phyloP scores from a whole-genome alignment of 805 yeast species.

The Clavispora phyllophila region DNA sequence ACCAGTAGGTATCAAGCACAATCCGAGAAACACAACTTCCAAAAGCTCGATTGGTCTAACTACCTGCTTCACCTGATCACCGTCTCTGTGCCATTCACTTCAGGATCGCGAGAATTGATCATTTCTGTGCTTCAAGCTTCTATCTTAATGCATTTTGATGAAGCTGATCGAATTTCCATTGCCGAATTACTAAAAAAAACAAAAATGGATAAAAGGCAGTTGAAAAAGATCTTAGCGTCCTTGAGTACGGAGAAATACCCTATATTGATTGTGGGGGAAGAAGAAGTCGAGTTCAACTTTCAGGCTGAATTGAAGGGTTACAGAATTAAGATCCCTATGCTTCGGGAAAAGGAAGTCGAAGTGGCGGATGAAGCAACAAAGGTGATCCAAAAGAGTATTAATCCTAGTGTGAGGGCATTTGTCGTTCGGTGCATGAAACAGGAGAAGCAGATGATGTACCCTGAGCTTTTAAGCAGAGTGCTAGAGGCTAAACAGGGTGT shows the following conservation, averaged over 20 bases:
- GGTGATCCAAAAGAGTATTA: conserved; percentile 18
- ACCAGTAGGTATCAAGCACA: conserved; percentile 14
- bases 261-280: conserved; percentile 16
- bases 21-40: conserved; percentile 20
- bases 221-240: conserved; percentile 25
- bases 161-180: conserved; percentile 15
- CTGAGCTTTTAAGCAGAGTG: conserved; percentile 25
- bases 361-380: conserved; percentile 6
- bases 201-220: conserved; percentile 28
- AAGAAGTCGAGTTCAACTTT: conserved; percentile 15
- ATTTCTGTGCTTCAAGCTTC: conserved; percentile 44
- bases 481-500: conserved; percentile 23
- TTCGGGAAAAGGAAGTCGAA: conserved; percentile 12
- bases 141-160: conserved; percentile 34
- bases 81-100: conserved; percentile 26
- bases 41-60: conserved; percentile 37
- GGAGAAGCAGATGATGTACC: conserved; percentile 17
- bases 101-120: conserved; percentile 26
- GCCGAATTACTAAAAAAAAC: conserved; percentile 21
- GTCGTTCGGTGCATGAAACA: conserved; percentile 32
- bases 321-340: conserved; percentile 26
- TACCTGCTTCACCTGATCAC: conserved; percentile 38
- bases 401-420: conserved; percentile 23
- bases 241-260: conserved; percentile 28
- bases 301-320: conserved; percentile 24